Evolutionary conservation across 805 yeast species (phyloP).

Genomic region (Lipomyces kockii): DNA sequence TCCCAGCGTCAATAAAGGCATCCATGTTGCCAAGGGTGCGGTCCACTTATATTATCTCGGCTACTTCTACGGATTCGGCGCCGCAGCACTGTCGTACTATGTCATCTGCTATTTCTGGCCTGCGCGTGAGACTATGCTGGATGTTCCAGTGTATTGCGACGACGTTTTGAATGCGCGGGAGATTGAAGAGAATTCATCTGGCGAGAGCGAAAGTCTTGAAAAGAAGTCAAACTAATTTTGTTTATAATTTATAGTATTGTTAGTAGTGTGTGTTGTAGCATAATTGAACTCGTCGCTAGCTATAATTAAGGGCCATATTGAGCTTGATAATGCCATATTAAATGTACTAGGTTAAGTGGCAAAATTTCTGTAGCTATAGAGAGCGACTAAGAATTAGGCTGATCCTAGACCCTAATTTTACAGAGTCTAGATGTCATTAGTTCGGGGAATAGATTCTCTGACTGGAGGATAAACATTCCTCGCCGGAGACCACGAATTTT

Average conservation of each 20-base stretch:
- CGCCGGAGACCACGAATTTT: no score
- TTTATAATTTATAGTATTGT: background rate
- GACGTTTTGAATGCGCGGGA: slow-evolving; percentile 21
- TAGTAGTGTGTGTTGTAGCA: background rate
- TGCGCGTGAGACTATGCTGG: slow-evolving; percentile 30
- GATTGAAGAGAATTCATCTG: slow-evolving; percentile 12
- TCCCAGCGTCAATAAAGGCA: slow-evolving; percentile 24
- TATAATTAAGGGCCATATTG: no score
- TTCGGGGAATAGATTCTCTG: no score
- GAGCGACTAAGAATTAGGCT: no score
- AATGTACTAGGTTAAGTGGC: no score
- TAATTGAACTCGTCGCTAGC: background rate
- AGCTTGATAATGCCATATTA: no score
- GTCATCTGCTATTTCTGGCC: slow-evolving; percentile 26
- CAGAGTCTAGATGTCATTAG: no score
- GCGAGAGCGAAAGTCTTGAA: background rate
- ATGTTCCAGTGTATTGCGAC: slow-evolving; percentile 22
- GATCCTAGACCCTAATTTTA: no score
- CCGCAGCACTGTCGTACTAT: slow-evolving; percentile 29
- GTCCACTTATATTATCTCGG: slow-evolving; percentile 38
- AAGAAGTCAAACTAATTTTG: background rate
- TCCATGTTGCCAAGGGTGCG: slow-evolving; percentile 12
- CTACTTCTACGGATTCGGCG: slow-evolving; percentile 37
- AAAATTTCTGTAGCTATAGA: no score
- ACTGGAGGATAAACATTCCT: no score